Evolutionary conservation across 2,329 filamentous ascomycete genomes (phyloP), one percentile per base, ranked within the genome.

Genomic region (Fusarium sp.): DNA sequence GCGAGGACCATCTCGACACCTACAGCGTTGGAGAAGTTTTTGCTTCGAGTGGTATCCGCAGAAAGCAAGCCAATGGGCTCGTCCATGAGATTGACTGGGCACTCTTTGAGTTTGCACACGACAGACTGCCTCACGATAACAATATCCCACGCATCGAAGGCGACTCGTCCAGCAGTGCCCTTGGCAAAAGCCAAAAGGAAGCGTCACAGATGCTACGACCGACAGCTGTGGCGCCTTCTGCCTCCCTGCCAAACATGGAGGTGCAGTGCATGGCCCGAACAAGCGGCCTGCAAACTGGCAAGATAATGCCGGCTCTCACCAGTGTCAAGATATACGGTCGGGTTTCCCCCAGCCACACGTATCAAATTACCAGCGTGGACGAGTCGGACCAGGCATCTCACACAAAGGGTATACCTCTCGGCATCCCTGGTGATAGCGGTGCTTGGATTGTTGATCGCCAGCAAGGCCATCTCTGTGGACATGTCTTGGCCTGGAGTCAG

Each of bases 41-140:
- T 70, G 94, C 94, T 1, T 96, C 92, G 0, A 97, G 93, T 19
- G 94, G 94, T 7, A 90, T 98, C 55, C 87, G 92, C 5, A 87
- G 94, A 27, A 88, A 90, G 47, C 84, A 88, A 49, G 83, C 86
- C 56, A 82, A 89, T 58, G 88, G 89, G 5, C 79, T 96, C 21
- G 81, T 91, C 6, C 94, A 97, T 72, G 94, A 98, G 74, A 93
- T 98, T 39, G 94, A 98, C 74, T 98, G 94, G 94, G 93, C 93
- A 0, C 79, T 98, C 3, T 93, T 98, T 67, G 87, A 91, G 65
- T 91, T 98, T 62, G 80, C 89, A 10, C 81, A 88, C 4, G 83
- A 88, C 10, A 86, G 94, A 1, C 78, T 88, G 13, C 91, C 94
- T 4, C 80, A 84, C 0, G 83, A 86, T 56, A 97, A 97, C 67